phyloP scores from a whole-genome alignment of 2,329 filamentous ascomycete genomes.

The Colletotrichum sojae region DNA sequence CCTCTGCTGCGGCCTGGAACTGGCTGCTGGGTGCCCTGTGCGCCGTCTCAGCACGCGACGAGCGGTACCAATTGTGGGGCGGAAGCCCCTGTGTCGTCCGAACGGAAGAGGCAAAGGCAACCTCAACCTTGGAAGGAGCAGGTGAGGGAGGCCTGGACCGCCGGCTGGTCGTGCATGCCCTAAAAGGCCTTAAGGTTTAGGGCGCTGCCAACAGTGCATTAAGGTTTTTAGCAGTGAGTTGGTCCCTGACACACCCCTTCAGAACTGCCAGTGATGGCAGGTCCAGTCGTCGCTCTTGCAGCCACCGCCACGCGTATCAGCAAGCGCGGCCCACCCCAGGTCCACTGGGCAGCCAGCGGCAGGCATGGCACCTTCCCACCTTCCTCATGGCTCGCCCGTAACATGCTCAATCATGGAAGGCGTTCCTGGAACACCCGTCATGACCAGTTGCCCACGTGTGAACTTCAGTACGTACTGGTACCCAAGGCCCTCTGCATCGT shows the following conservation, averaged over 20 bases:
- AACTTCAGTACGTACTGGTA: neutral
- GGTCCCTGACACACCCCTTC: conserved; percentile 16
- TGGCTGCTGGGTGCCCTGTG: conserved; percentile 16
- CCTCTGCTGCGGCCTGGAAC: conserved; percentile 18
- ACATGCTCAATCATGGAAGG: neutral
- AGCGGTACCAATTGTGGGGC: conserved; percentile 2
- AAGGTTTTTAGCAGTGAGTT: conserved; percentile 26
- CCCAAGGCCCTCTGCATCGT: too few species aligned
- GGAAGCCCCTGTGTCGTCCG: conserved; percentile 14
- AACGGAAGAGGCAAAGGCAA: conserved; percentile 25
- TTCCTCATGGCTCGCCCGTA: neutral
- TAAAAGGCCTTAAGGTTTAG: conserved; percentile 35
- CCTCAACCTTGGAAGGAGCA: neutral
- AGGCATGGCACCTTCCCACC: conserved; percentile 28
- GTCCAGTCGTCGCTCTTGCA: neutral
- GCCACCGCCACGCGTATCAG: conserved; percentile 19
- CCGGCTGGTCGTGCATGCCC: conserved; percentile 19
- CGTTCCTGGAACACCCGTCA: neutral
- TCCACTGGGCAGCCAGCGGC: conserved; percentile 1
- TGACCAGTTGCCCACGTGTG: neutral
- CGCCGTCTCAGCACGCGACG: conserved; percentile 31
- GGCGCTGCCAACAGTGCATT: conserved; percentile 8
- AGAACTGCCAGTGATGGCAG: neutral
- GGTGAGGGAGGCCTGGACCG: neutral
- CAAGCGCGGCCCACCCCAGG: neutral